Evolutionary conservation across 345 rosid genomes (phyloP).

Genomic region (Kernera saxatilis): DNA sequence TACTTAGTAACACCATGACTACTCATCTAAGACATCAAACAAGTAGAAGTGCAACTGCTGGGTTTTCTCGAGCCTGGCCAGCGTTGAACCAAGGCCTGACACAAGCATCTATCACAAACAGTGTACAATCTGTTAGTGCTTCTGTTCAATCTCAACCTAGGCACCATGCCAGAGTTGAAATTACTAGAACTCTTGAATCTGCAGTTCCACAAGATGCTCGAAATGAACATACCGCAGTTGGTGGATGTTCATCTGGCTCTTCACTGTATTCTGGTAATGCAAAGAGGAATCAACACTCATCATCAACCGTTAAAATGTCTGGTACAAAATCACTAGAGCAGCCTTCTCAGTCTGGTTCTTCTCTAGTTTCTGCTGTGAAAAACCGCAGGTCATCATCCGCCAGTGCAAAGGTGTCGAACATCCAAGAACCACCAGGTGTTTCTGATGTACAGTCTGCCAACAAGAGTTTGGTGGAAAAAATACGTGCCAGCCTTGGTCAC

Average conservation of each 20-base stretch:
- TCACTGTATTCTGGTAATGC: conserved; percentile 27
- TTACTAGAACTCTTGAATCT: conserved; percentile 6
- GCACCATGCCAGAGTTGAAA: conserved; percentile 1
- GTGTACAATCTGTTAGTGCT: conserved; percentile 27
- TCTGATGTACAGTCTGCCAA: conserved; percentile 58
- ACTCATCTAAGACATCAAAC: conserved; percentile 47
- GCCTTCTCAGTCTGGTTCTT: conserved; percentile 47
- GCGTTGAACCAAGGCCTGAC: conserved; percentile 31
- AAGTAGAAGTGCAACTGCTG: conserved; percentile 31
- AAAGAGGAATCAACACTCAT: conserved; percentile 40
- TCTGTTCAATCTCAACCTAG: conserved; percentile 16
- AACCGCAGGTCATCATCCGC: conserved; percentile 33
- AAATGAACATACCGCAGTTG: conserved; percentile 6
- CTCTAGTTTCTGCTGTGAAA: conserved; percentile 46
- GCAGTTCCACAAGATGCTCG: conserved; percentile 30
- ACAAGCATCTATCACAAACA: conserved; percentile 28
- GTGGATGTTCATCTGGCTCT: conserved; percentile 20
- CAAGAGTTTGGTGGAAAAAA: conserved; percentile 67
- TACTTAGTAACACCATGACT: conserved; percentile 47
- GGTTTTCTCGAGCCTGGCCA: conserved; percentile 55
- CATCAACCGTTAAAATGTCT: conserved; percentile 56
- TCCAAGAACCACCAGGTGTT: conserved; percentile 16
- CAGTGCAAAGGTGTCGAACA: neutral
- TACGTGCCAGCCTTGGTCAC: conserved; percentile 51
- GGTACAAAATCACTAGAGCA: conserved; percentile 25